Base-by-base conservation (phyloP, 2,329 filamentous ascomycete genomes). In the Diaporthe ampelina region DNA sequence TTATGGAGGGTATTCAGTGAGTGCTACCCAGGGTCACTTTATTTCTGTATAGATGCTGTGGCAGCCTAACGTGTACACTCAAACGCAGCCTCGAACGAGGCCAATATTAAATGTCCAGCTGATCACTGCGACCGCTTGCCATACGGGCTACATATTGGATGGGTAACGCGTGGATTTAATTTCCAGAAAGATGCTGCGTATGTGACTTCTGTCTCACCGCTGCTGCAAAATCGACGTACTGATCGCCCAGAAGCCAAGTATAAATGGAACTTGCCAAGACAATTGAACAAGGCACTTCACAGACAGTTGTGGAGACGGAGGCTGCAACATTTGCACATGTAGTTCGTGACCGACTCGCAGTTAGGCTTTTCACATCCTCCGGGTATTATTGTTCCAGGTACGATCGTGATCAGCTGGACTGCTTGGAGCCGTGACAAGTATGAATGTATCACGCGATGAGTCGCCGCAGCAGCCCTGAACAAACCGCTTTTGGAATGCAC, bases 231-330 rank as follows among this genome's bases (percentile, higher is more conserved):
- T 32, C 37, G 19, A 21, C 35, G 8, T 21, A 17, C 1, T 26
- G 58, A 63, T 63, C 58, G 58, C 19, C 58, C 21, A n/a, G 19
- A 63, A 45, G 58, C 58, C 58, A 63, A 63, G 58, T 63, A 40
- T 45, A 32, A 63, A 63, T 45, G 58, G 58, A 26, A 45, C 58
- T 29, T 45, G 58, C 58, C 58, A 63, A 63, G 58, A 45, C 7
- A 45, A 63, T 45, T n/a, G 24, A 32, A 32, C 37, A 40, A 63
- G 35, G 17, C 58, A 29, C 24, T 32, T 32, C 40, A 29, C 21
- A 29, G 58, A 45, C 58, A 21, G 58, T 3, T 63, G 58, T 63
- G 58, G 58, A 63, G 58, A 63, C 26, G n/a, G 6, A 10, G n/a
- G 17, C 37, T 29, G 24, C 24, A 24, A 40, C 17, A n/a, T 29